phyloP scores from a whole-genome alignment of 352 stramenopile species.

The Globisporangium nodosum region DNA sequence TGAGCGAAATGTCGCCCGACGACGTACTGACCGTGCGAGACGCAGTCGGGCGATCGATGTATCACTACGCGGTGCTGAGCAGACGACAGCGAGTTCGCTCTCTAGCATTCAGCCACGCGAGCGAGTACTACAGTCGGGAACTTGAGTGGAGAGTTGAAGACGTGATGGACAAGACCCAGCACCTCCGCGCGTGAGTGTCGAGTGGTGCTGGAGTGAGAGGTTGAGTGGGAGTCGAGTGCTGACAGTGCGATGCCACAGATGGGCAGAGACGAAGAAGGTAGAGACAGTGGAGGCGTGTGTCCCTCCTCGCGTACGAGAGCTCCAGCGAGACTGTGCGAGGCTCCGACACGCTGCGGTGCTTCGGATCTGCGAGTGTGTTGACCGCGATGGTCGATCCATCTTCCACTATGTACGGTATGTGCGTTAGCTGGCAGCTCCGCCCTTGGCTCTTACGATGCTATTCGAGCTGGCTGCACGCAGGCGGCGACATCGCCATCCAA shows the following conservation, averaged over 20 bases:
- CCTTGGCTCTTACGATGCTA: not conserved
- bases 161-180: conserved; percentile 27
- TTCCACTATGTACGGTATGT: conserved; percentile 38
- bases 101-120: conserved; percentile 29
- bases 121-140: conserved; percentile 17
- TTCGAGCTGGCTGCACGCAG: not conserved
- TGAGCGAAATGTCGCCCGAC: conserved; percentile 19
- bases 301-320: conserved; percentile 37
- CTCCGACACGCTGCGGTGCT: conserved; percentile 26
- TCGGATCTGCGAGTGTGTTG: conserved; percentile 23
- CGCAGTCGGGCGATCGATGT: conserved; percentile 20
- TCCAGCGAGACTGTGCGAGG: conserved; percentile 19
- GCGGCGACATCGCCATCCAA: conserved; percentile 12
- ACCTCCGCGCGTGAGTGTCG: conserved; percentile 20
- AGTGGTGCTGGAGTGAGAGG: not conserved
- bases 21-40: conserved; percentile 32
- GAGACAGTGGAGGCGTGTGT: conserved; percentile 19
- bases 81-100: conserved; percentile 10
- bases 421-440: too few species aligned
- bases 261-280: conserved; percentile 6
- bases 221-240: not conserved
- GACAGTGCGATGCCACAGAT: conserved; percentile 7
- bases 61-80: conserved; percentile 48
- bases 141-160: conserved; percentile 21
- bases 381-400: conserved; percentile 34